Evolutionary conservation across 2,329 filamentous ascomycete genomes (phyloP).

Genomic region (Myriosclerotinia scirpicola): DNA sequence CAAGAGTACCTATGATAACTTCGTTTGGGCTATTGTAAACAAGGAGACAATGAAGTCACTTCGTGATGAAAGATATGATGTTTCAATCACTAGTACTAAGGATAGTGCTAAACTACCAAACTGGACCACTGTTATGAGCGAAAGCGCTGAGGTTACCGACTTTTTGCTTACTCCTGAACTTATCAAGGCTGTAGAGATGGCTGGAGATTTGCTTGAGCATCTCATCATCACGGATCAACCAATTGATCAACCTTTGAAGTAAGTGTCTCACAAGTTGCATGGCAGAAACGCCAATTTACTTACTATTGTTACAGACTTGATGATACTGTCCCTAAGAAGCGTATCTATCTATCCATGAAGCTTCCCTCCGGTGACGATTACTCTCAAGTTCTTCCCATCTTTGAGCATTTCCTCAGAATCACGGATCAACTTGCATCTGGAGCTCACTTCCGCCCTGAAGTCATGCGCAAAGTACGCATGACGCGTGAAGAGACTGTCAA

Average conservation of each 20-base stretch:
- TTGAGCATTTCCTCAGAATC: constrained; percentile 80
- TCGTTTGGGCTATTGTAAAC: constrained; percentile 94
- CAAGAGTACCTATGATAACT: constrained; percentile 78
- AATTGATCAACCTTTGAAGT: constrained; percentile 81
- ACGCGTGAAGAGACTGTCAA: constrained; percentile 78
- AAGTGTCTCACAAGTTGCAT: constrained; percentile 42
- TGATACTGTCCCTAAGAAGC: constrained; percentile 82
- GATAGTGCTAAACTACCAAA: constrained; percentile 84
- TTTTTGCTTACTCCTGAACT: constrained; percentile 84
- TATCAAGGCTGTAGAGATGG: constrained; percentile 72
- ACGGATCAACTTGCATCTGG: constrained; percentile 73
- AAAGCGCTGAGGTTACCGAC: constrained; percentile 93
- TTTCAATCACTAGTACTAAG: constrained; percentile 90
- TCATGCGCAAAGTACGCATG: constrained; percentile 76
- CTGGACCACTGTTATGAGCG: constrained; percentile 94
- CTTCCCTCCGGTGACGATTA: constrained; percentile 67
- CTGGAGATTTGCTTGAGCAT: constrained; percentile 81
- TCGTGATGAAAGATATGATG: constrained; percentile 89
- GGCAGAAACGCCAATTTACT: constrained; percentile 4
- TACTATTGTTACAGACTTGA: constrained; percentile 60
- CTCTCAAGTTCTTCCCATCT: constrained; percentile 67
- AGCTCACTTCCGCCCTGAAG: constrained; percentile 88
- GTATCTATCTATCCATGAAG: constrained; percentile 73
- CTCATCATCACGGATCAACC: constrained; percentile 90
- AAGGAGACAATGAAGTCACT: constrained; percentile 90